phyloP scores from a whole-genome alignment of 306 rosid genomes.

The Potentilla sterilis region DNA sequence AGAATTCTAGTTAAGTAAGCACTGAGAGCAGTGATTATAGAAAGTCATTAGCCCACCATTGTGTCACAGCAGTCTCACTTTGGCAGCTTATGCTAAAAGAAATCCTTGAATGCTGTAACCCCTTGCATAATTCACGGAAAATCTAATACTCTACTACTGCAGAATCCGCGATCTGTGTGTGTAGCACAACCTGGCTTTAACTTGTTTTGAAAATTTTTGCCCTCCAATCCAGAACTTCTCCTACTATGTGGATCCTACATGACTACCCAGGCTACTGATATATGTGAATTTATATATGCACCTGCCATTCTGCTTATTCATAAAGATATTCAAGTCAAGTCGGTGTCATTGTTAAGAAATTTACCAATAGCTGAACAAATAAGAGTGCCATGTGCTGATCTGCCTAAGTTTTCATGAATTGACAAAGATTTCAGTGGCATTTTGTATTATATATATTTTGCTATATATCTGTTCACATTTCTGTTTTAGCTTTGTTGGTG shows the following conservation, averaged over 20 bases:
- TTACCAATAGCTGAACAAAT: neutral
- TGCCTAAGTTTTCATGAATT: conserved; percentile 2
- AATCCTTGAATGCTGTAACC: neutral
- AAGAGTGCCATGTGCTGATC: neutral
- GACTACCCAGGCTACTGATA: neutral
- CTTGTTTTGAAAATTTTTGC: neutral
- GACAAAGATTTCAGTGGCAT: neutral
- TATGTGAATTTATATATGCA: neutral
- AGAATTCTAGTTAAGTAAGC: neutral
- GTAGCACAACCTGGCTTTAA: neutral
- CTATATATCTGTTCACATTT: too few relatives aligned
- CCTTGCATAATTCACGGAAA: neutral
- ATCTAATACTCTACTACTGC: neutral
- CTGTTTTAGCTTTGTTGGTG: neutral
- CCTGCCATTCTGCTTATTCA: neutral
- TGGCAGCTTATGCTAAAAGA: neutral
- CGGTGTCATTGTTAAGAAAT: neutral
- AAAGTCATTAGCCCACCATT: neutral
- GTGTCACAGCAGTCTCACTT: neutral
- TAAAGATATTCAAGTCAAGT: neutral
- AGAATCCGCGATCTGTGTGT: neutral
- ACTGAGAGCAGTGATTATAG: conserved; percentile 1
- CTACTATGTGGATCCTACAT: neutral
- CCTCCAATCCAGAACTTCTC: neutral
- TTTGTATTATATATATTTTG: neutral